phyloP scores from a whole-genome alignment of 306 rosid species.

The Corylus heterophylla region DNA sequence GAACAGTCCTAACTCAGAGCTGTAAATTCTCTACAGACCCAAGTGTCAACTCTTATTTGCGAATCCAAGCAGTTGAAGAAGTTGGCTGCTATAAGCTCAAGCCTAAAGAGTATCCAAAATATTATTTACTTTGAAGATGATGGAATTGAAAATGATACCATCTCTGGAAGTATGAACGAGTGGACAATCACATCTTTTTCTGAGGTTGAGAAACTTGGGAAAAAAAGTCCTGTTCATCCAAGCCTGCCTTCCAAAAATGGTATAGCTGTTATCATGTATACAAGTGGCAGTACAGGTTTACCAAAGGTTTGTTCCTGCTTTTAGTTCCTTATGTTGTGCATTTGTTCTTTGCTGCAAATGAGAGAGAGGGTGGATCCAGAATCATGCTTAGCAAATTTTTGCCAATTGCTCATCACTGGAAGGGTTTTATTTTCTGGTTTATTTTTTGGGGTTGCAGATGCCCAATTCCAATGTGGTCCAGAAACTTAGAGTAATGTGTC shows the following conservation, averaged over 20 bases:
- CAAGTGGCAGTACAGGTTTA: constrained; percentile 93
- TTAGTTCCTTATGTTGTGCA: constrained; percentile 18
- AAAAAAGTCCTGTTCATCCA: constrained; percentile 51
- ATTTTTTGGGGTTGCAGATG: background rate
- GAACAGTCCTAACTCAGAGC: constrained; percentile 35
- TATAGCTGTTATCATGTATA: constrained; percentile 84
- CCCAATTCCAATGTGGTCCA: constrained; percentile 1
- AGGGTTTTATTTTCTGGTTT: background rate
- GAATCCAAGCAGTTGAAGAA: constrained; percentile 76
- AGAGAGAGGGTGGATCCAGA: constrained; percentile 11
- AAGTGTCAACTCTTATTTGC: constrained; percentile 74
- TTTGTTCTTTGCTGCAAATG: constrained; percentile 25
- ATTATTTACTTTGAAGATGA: constrained; percentile 76
- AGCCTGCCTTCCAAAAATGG: constrained; percentile 70
- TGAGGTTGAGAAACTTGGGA: constrained; percentile 83
- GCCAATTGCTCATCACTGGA: background rate
- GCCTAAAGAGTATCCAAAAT: constrained; percentile 53
- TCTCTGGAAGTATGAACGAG: constrained; percentile 41
- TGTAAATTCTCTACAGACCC: constrained; percentile 63
- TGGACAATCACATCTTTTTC: constrained; percentile 61
- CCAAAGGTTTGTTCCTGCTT: constrained; percentile 73
- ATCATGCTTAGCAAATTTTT: constrained; percentile 13
- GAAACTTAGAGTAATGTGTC: background rate
- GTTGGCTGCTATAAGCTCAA: constrained; percentile 63
- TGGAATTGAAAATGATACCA: constrained; percentile 41